Base-by-base conservation (phyloP, 2,329 filamentous ascomycete genomes). In the Arthrobotrys megalospora region DNA sequence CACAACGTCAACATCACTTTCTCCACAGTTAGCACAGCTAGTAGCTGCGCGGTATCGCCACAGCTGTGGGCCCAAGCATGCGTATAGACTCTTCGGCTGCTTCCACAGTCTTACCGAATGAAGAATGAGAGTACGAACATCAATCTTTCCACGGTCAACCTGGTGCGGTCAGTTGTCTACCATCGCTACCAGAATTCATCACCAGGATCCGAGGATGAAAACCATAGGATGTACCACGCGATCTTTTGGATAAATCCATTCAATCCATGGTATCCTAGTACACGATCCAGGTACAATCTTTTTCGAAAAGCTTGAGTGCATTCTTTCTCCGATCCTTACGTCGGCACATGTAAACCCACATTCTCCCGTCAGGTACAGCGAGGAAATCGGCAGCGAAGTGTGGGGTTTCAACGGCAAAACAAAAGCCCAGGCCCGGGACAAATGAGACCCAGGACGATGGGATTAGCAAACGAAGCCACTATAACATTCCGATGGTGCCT, bases 171-270 rank as follows among this genome's bases (percentile, higher is more conserved):
- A 45, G 41, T 55, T 14, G n/a, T 50, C 19, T 36, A 24, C 45
- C 24, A 67, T 75, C 70, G 70, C 62, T 75, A 75, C 63, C 70
- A 75, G 50, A 62, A 63, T 28, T 65, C 55, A 41, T 65, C 50
- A 43, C 65, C 58, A 50, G 55, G 36, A 38, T 55, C 64, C 47
- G 41, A 53, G 64, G 58, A 47, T 24, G 38, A 50, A 24, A 52
- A 36, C 43, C 36, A 36, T 19, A 47, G 53, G 34, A 24, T 36
- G 53, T 19, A 71, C 60, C 58, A 70, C 73, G 60, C 73, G 67
- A 77, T 67, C 41, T 32, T 41, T 24, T 66, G 73, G 66, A 62
- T 77, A 77, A 77, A 71, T 66, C 45, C 60, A 53, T 19, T 77
- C 71, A 77, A 71, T 66, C 45, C 60, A 53, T 19, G 21, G 16